A percentile compares a stretch with the other conserved stretches of the same genome.
Evolutionary conservation across 2,329 filamentous ascomycete genomes (phyloP).

Genomic region (Delphinella strobiligena): DNA sequence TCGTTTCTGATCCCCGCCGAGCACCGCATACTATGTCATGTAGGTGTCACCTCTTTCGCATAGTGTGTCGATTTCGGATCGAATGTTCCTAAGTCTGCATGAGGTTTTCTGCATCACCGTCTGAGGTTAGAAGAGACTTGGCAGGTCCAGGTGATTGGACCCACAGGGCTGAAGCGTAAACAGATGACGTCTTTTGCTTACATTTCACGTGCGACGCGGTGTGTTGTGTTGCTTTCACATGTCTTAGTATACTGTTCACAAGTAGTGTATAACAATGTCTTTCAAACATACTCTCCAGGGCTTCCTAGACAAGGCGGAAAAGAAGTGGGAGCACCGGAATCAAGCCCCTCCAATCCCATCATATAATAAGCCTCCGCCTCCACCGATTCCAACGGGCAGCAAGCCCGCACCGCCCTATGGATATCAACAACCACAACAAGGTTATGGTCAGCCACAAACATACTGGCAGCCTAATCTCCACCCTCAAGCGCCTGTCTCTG

Average conservation of each 20-base stretch:
- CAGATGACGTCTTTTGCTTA: neutral
- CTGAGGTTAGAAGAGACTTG: too few relatives aligned
- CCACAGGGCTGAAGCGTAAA: neutral
- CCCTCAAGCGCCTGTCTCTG: constrained; percentile 32
- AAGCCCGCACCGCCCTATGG: constrained; percentile 13
- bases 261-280: too few relatives aligned
- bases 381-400: constrained; percentile 18
- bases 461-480: constrained; percentile 45
- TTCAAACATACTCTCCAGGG: neutral
- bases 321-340: neutral
- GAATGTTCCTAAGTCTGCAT: too few relatives aligned
- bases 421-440: constrained; percentile 6
- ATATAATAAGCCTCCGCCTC: constrained; percentile 3
- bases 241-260: too few relatives aligned
- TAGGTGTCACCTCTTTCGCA: too few relatives aligned
- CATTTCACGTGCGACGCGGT: neutral
- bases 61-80: too few relatives aligned
- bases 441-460: constrained; percentile 7
- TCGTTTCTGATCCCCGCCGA: too few relatives aligned
- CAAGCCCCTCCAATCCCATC: neutral
- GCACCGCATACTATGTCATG: too few relatives aligned
- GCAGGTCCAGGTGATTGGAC: too few relatives aligned
- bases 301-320: neutral
- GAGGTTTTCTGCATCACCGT: too few relatives aligned
- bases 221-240: neutral